Percentiles rank a stretch among this genome's conserved stretches.
Evolutionary conservation across 768 basidiomycete genomes (phyloP).

Genomic region (Gelatoporia subvermispora): DNA sequence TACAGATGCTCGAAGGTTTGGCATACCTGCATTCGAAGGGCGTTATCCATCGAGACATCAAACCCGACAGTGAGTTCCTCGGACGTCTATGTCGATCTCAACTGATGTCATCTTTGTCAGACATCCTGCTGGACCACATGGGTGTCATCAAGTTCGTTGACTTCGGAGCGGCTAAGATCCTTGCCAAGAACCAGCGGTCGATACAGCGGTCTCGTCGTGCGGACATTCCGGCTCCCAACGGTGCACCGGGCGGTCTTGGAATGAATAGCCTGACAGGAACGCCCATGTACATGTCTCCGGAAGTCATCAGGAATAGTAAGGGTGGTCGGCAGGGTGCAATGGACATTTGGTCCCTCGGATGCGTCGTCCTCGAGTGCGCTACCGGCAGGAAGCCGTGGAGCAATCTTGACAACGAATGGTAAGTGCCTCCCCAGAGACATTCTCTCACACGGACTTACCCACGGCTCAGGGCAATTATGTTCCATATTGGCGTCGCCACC

Average conservation of each 20-base stretch:
- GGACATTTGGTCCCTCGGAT: constrained; percentile 98
- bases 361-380: constrained; percentile 94
- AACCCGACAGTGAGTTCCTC: constrained; percentile 85
- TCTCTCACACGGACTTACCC: constrained; percentile 6
- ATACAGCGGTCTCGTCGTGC: constrained; percentile 65
- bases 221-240: constrained; percentile 32
- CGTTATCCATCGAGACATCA: constrained; percentile 95
- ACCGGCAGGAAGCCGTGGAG: constrained; percentile 99
- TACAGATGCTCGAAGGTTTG: constrained; percentile 95
- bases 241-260: constrained; percentile 26
- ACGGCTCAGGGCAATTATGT: constrained; percentile 92
- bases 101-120: constrained; percentile 34
- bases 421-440: constrained; percentile 16
- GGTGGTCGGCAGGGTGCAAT: constrained; percentile 88
- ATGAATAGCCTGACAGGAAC: constrained; percentile 88
- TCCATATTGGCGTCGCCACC: constrained; percentile 95
- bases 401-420: constrained; percentile 99
- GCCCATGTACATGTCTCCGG: constrained; percentile 99
- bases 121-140: constrained; percentile 85
- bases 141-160: constrained; percentile 97
- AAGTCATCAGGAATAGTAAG: constrained; percentile 93
- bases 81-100: neutral
- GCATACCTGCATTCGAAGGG: constrained; percentile 90
- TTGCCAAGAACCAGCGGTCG: constrained; percentile 85
- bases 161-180: constrained; percentile 95